Evolutionary conservation across 1,284 basidiomycete genomes (phyloP), one percentile per base, ranked within the genome.

Genomic region (Cryptococcus hybrid): DNA sequence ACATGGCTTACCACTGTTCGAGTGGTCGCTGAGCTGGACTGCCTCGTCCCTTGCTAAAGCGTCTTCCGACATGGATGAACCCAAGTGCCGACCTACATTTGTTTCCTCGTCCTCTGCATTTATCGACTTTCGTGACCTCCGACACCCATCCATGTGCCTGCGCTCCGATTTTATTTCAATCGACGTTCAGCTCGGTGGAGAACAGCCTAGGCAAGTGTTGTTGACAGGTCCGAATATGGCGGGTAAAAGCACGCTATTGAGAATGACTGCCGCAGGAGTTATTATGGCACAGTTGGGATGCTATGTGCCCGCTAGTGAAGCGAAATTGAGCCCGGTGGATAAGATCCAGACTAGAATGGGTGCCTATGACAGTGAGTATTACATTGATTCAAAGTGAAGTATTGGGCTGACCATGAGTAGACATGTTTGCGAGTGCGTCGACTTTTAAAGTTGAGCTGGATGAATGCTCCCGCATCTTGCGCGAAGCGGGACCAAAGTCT

Each of bases 211-310:
- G 51, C 52, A 55, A 82, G 88, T 90, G 5, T 79, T 99, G 58
- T 79, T 99, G 54, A 99, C 96, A 12, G 95, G 94, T 82, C 94
- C 95, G 13, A 98, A 78, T 59, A 80, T 78, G 73, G 79, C 90
- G 51, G 91, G 91, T 55, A 93, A 93, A 78, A 91, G 89, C 35
- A 93, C 78, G 0, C 71, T 81, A 6, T 89, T 97, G 84, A 86
- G 96, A 51, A 99, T 97, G 89, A 96, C 94, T n/a, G 93, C 92
- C 4, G 86, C 89, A 0, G 94, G 89, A 36, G 87, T 96, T 59
- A 97, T 98, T 66, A 90, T 97, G 86, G 94, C 93, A 7, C 95
- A 98, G 74, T 81, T 99, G 15, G 96, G 96, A n/a, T 99, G 98
- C 88, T 85, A 89, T 52, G 92, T 99, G 2, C 96, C 96, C 2